A percentile compares a stretch with the other conserved stretches of the same genome.
These are phyloP conservation scores for Lactifluus subvellereus DNA, from an alignment of 768 basidiomycete species.

Conservation along the genomic window DNA sequence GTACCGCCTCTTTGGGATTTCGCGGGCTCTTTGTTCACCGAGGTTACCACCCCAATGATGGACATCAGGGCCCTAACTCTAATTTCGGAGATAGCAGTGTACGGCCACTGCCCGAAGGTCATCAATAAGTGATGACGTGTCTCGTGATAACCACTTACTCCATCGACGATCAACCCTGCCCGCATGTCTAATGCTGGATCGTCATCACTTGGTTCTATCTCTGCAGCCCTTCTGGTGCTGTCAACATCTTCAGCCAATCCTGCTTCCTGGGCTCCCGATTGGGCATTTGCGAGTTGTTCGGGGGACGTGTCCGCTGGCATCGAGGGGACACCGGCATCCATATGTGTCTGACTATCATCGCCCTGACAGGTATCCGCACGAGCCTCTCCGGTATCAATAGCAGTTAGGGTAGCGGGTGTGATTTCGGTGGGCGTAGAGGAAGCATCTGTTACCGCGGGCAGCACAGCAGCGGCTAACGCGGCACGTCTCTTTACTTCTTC, in stretches of 20 bases:
- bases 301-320: not conserved
- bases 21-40: slow-evolving; percentile 9
- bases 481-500: not conserved
- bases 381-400: not conserved
- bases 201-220: not conserved
- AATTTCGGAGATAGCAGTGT: slow-evolving; percentile 10
- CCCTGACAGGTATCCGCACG: not conserved
- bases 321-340: not conserved
- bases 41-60: slow-evolving; percentile 32
- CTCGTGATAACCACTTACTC: not conserved
- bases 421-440: not conserved
- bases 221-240: not conserved
- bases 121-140: not conserved
- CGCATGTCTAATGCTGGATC: slow-evolving; percentile 5
- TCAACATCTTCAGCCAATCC: not conserved
- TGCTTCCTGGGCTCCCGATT: not conserved
- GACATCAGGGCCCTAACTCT: slow-evolving; percentile 25
- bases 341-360: not conserved
- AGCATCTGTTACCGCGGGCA: not conserved
- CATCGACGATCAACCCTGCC: slow-evolving; percentile 13
- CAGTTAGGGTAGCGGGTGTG: not conserved
- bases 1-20: slow-evolving; percentile 29
- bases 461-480: not conserved
- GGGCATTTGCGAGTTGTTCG: not conserved
- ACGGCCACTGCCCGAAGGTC: slow-evolving; percentile 6